Percentiles rank a stretch among this genome's conserved stretches.
Evolutionary conservation across 2,329 filamentous ascomycete species (phyloP).

Genomic region (Passalora sequoiae): DNA sequence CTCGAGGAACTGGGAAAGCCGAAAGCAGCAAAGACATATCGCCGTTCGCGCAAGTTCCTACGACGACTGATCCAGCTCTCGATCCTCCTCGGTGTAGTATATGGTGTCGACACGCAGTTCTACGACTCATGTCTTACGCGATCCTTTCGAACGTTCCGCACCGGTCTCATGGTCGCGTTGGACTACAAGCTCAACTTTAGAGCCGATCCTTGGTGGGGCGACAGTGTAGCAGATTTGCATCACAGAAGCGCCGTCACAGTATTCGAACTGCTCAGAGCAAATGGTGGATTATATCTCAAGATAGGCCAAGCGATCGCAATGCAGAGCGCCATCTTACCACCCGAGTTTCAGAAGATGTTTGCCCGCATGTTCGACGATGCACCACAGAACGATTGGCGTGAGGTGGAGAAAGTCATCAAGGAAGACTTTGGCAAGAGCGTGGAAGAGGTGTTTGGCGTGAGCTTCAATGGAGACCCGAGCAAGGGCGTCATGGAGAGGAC

Average conservation of each 20-base stretch:
- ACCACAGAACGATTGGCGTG: constrained; percentile 82
- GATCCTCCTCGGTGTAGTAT: constrained; percentile 56
- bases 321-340: constrained; percentile 90
- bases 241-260: constrained; percentile 75
- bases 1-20: constrained; percentile 73
- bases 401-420: constrained; percentile 76
- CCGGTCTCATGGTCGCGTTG: constrained; percentile 71
- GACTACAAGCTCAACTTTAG: constrained; percentile 98
- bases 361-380: constrained; percentile 95
- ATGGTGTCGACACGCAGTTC: constrained; percentile 64
- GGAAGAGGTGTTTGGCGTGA: constrained; percentile 89
- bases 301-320: constrained; percentile 98
- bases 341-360: constrained; percentile 96
- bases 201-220: constrained; percentile 66
- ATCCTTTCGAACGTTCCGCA: constrained; percentile 73
- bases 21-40: constrained; percentile 64
- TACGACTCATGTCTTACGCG: constrained; percentile 76
- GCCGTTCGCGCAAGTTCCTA: constrained; percentile 66
- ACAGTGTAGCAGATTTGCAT: constrained; percentile 72
- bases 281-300: constrained; percentile 93
- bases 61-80: constrained; percentile 64
- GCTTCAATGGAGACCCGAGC: constrained; percentile 53
- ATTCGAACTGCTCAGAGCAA: constrained; percentile 72
- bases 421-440: constrained; percentile 83
- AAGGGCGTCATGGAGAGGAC: constrained; percentile 66